Conservation (phyloP, 805 yeast species). For the Wickerhamiella qilinensis region DNA sequence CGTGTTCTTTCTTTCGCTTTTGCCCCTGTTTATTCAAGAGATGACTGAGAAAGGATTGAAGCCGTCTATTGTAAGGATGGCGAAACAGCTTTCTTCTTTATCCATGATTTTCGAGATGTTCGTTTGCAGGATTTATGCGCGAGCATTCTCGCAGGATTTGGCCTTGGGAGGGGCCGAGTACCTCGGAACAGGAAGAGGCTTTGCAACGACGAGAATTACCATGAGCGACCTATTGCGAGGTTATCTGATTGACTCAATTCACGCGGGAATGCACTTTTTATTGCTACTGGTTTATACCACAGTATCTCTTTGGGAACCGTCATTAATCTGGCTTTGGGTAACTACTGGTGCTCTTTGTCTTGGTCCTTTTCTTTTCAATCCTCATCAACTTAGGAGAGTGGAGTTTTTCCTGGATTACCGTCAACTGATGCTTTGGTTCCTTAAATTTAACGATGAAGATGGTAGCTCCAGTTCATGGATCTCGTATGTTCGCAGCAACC, state of each 20-base stretch:
- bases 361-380: slow-evolving; percentile 81
- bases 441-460: slow-evolving; percentile 26
- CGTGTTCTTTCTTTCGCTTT: slow-evolving; percentile 57
- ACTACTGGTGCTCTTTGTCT: slow-evolving; percentile 66
- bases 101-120: slow-evolving; percentile 71
- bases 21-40: slow-evolving; percentile 66
- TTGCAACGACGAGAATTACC: slow-evolving; percentile 58
- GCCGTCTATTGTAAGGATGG: slow-evolving; percentile 46
- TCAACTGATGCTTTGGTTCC: slow-evolving; percentile 61
- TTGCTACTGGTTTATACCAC: slow-evolving; percentile 41
- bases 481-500: slow-evolving; percentile 39
- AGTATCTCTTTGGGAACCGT: slow-evolving; percentile 57
- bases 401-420: slow-evolving; percentile 84
- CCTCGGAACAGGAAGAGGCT: slow-evolving; percentile 71
- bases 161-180: slow-evolving; percentile 69
- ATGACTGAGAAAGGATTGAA: slow-evolving; percentile 60
- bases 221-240: slow-evolving; percentile 50
- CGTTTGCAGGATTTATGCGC: slow-evolving; percentile 61
- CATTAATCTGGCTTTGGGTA: slow-evolving; percentile 89
- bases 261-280: slow-evolving; percentile 42
- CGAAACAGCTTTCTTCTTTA: slow-evolving; percentile 50
- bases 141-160: slow-evolving; percentile 50
- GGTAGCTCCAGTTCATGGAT: slow-evolving; percentile 40
- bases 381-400: slow-evolving; percentile 82
- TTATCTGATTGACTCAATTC: slow-evolving; percentile 51